phyloP scores from a whole-genome alignment of 2,329 filamentous ascomycete species.

The Paracamarosporium sp. region DNA sequence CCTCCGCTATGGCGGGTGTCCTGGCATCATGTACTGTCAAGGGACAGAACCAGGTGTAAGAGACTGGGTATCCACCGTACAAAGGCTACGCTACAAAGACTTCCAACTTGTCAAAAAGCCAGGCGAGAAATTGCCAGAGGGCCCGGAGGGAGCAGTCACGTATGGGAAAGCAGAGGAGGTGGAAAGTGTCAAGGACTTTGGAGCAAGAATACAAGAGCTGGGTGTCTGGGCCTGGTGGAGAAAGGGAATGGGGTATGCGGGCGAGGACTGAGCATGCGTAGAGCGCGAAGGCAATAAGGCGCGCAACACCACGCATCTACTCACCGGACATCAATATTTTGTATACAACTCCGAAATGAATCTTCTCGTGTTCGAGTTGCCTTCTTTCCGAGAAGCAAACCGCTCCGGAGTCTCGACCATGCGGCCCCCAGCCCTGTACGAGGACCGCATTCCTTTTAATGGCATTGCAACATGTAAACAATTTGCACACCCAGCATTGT shows the following conservation, averaged over 20 bases:
- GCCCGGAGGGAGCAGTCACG: conserved; percentile 5
- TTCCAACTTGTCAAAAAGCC: conserved; percentile 69
- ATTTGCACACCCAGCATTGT: neutral
- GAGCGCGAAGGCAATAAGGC: neutral
- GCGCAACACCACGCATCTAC: neutral
- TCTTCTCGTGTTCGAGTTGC: neutral
- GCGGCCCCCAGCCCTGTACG: neutral
- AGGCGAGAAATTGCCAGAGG: conserved; percentile 36
- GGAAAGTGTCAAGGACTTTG: conserved; percentile 70
- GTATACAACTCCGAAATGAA: neutral
- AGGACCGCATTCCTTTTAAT: neutral
- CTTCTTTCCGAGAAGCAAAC: neutral
- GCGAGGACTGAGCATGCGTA: conserved; percentile 16
- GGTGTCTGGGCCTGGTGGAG: conserved; percentile 72
- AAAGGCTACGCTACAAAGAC: conserved; percentile 73
- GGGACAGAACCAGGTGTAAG: conserved; percentile 63
- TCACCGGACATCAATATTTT: neutral
- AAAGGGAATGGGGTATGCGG: conserved; percentile 66
- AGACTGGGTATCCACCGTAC: conserved; percentile 70
- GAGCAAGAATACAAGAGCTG: conserved; percentile 63
- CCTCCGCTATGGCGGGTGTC: conserved; percentile 70
- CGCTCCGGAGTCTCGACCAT: neutral
- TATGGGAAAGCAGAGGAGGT: conserved; percentile 61
- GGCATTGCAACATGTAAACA: neutral
- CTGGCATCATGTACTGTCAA: conserved; percentile 82